A percentile compares a stretch with the other conserved stretches of the same genome.
These are phyloP conservation scores for Lentinula lateritia DNA, from an alignment of 768 basidiomycete genomes.

Conservation along the genomic window DNA sequence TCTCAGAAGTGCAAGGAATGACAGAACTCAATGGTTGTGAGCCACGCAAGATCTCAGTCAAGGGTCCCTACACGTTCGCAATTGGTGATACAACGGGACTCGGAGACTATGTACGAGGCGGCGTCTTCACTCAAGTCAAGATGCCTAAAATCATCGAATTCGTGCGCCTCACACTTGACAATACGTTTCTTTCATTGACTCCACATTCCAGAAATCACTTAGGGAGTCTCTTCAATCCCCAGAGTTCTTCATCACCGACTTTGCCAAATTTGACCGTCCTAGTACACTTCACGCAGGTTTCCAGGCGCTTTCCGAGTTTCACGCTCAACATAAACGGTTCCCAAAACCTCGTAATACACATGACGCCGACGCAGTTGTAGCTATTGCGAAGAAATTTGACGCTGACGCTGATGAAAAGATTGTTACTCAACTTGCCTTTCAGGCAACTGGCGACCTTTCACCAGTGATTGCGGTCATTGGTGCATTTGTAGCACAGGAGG, in stretches of 20 bases:
- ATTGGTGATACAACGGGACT: constrained; percentile 88
- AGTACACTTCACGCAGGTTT: constrained; percentile 88
- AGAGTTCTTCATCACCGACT: constrained; percentile 92
- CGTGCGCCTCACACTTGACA: constrained; percentile 42
- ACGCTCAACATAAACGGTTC: constrained; percentile 53
- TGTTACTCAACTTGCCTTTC: constrained; percentile 80
- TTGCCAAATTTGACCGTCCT: constrained; percentile 94
- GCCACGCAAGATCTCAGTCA: constrained; percentile 87
- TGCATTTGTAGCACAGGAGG: constrained; percentile 97
- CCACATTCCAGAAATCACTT: constrained; percentile 73
- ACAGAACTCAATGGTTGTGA: constrained; percentile 84
- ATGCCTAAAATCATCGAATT: constrained; percentile 97
- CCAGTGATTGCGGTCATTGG: constrained; percentile 92
- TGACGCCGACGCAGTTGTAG: constrained; percentile 71
- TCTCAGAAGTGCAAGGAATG: constrained; percentile 95
- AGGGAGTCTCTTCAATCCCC: constrained; percentile 77
- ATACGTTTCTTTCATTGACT: background rate
- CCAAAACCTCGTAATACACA: constrained; percentile 79
- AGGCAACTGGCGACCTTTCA: constrained; percentile 85
- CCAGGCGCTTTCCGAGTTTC: constrained; percentile 85
- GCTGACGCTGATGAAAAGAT: constrained; percentile 76
- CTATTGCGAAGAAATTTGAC: constrained; percentile 74
- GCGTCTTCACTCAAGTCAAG: constrained; percentile 97
- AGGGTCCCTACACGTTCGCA: constrained; percentile 95
- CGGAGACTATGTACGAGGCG: constrained; percentile 76